phyloP scores from a whole-genome alignment of 495 filamentous ascomycete genomes.

The Extremus antarcticus region DNA sequence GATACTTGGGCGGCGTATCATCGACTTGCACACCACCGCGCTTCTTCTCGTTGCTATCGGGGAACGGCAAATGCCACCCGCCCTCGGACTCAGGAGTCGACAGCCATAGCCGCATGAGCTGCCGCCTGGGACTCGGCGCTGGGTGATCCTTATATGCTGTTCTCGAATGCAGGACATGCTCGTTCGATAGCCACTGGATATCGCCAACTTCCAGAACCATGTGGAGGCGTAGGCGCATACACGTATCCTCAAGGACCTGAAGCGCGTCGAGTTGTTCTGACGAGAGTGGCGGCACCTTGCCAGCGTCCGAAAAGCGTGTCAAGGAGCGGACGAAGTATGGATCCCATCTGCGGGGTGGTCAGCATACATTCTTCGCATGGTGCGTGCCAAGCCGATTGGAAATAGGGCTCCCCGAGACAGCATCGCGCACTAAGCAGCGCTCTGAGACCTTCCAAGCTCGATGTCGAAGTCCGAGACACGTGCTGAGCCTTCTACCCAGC shows the following conservation, averaged over 20 bases:
- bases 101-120: conserved; percentile 76
- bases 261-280: conserved; percentile 21
- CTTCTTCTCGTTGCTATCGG: conserved; percentile 73
- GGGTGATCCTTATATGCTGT: conserved; percentile 31
- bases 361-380: background rate
- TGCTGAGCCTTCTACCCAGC: no score
- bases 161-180: conserved; percentile 28
- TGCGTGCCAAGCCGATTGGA: no score
- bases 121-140: conserved; percentile 26
- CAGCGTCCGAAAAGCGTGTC: conserved; percentile 26
- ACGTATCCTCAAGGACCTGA: conserved; percentile 27
- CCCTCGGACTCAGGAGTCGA: conserved; percentile 71
- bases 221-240: conserved; percentile 24
- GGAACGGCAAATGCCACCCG: conserved; percentile 75
- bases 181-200: conserved; percentile 31
- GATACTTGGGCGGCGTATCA: conserved; percentile 57
- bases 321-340: conserved; percentile 30
- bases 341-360: conserved; percentile 41
- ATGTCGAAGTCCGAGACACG: no score
- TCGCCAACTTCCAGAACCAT: conserved; percentile 34
- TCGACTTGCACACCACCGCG: conserved; percentile 79
- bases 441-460: no score
- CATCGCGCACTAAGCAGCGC: no score
- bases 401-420: no score
- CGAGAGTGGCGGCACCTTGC: conserved; percentile 28